Percentiles rank a stretch among this genome's conserved stretches.
phyloP scores from a whole-genome alignment of 345 rosid species.

The Salix brachista region DNA sequence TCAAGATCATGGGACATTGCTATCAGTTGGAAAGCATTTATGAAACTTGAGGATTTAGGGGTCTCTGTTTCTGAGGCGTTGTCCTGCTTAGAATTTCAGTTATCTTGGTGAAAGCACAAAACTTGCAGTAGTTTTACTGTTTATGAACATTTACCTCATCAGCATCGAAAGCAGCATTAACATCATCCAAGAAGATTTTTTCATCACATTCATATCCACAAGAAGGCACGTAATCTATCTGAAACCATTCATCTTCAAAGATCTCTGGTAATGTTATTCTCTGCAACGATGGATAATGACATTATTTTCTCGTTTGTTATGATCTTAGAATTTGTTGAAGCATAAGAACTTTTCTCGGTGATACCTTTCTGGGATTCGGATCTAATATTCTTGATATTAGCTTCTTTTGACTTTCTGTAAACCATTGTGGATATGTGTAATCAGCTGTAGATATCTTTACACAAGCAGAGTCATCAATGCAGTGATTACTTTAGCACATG shows the following conservation, averaged over 20 bases:
- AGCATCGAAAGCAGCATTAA: slow-evolving; percentile 49
- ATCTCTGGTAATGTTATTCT: slow-evolving; percentile 67
- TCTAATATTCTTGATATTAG: slow-evolving; percentile 67
- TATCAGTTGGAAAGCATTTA: slow-evolving; percentile 86
- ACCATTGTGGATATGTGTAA: slow-evolving; percentile 55
- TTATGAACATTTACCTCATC: slow-evolving; percentile 43
- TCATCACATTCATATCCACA: slow-evolving; percentile 33
- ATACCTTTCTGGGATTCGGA: slow-evolving; percentile 60
- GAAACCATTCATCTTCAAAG: slow-evolving; percentile 73
- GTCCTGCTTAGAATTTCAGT: slow-evolving; percentile 45
- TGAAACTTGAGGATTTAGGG: slow-evolving; percentile 55
- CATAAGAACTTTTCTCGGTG: background rate
- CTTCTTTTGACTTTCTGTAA: slow-evolving; percentile 52
- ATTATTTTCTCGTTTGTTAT: background rate
- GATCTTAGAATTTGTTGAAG: background rate
- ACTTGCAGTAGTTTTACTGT: background rate
- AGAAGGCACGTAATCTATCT: slow-evolving; percentile 52
- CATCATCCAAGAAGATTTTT: slow-evolving; percentile 46
- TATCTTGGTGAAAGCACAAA: slow-evolving; percentile 4
- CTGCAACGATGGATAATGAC: slow-evolving; percentile 30
- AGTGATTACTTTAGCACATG: background rate
- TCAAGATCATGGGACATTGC: slow-evolving; percentile 94
- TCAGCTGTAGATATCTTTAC: slow-evolving; percentile 63
- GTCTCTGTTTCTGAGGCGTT: slow-evolving; percentile 36
- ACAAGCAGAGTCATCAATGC: slow-evolving; percentile 1